Evolutionary conservation across 1,284 basidiomycete genomes (phyloP).

Genomic region (Pyrrhoderma noxium): DNA sequence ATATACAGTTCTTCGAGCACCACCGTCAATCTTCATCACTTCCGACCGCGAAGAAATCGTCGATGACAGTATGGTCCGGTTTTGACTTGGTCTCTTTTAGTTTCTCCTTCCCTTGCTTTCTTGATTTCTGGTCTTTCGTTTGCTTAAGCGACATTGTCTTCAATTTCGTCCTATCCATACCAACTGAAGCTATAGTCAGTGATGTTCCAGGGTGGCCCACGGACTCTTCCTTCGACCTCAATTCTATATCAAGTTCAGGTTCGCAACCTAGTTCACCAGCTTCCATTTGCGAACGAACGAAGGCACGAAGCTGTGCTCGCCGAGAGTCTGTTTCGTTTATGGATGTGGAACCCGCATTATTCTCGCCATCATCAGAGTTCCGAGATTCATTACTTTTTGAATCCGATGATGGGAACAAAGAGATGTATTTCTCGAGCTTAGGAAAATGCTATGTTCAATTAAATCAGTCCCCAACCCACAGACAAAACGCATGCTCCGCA

Average conservation of each 20-base stretch:
- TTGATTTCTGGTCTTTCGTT: too few species aligned
- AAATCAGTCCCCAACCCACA: conserved; percentile 6
- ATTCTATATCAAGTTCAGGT: conserved; percentile 47
- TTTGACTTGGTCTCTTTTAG: background rate
- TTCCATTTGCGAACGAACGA: conserved; percentile 60
- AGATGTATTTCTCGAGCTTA: conserved; percentile 78
- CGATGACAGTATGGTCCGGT: background rate
- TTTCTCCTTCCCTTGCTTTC: background rate
- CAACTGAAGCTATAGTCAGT: background rate
- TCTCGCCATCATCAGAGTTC: conserved; percentile 3
- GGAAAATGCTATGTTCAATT: conserved; percentile 56
- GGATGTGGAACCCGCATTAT: conserved; percentile 14
- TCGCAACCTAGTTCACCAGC: conserved; percentile 49
- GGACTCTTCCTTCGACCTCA: background rate
- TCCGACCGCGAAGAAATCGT: conserved; percentile 14
- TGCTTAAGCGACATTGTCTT: too few species aligned
- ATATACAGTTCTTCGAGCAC: too few species aligned
- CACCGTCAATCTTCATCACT: background rate
- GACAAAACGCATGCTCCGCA: too few species aligned
- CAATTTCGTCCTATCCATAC: too few species aligned
- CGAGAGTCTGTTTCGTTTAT: conserved; percentile 35
- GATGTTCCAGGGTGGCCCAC: background rate
- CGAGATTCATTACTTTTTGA: too few species aligned
- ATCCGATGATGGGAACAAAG: conserved; percentile 72
- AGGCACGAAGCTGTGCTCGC: conserved; percentile 55